Percentiles rank a stretch among this genome's conserved stretches.
These are phyloP conservation scores for Rhodotorula diobovata DNA, from an alignment of 768 basidiomycete genomes.

Conservation along the genomic window DNA sequence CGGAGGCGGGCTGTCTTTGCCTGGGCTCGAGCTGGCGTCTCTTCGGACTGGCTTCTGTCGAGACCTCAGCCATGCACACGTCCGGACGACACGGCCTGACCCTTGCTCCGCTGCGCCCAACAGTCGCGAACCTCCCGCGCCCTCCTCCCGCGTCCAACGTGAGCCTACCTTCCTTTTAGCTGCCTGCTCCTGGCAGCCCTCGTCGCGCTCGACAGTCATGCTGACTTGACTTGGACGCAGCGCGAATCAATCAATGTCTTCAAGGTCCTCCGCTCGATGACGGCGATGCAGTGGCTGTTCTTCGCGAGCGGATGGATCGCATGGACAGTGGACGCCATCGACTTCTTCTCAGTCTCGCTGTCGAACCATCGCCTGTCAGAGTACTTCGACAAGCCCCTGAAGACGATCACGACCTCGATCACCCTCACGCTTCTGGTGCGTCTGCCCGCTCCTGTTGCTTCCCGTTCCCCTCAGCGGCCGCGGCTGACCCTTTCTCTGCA, in stretches of 20 bases:
- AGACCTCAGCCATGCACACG: no score
- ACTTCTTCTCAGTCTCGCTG: slow-evolving; percentile 58
- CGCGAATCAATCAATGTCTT: slow-evolving; percentile 9
- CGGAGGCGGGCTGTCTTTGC: no score
- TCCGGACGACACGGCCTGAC: no score
- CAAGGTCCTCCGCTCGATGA: slow-evolving; percentile 41
- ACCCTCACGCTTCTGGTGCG: slow-evolving; percentile 91
- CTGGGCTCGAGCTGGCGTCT: no score
- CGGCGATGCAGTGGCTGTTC: slow-evolving; percentile 44
- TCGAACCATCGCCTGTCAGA: slow-evolving; percentile 45
- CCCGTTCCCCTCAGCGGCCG: slow-evolving; percentile 51
- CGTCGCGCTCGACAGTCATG: no score
- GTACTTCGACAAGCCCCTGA: slow-evolving; percentile 42
- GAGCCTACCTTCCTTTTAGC: no score
- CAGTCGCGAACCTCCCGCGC: no score
- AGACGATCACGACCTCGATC: slow-evolving; percentile 52
- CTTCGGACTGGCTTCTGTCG: no score
- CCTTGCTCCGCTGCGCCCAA: no score
- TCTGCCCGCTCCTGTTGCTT: no score
- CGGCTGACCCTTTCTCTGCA: slow-evolving; percentile 56
- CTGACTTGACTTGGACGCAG: slow-evolving; percentile 11
- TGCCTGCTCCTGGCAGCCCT: no score
- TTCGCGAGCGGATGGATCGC: slow-evolving; percentile 63
- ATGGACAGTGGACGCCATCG: slow-evolving; percentile 71
- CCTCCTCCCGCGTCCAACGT: no score